Conservation (phyloP, 2,329 filamentous ascomycete genomes). For the Cladobotryum mycophilum region DNA sequence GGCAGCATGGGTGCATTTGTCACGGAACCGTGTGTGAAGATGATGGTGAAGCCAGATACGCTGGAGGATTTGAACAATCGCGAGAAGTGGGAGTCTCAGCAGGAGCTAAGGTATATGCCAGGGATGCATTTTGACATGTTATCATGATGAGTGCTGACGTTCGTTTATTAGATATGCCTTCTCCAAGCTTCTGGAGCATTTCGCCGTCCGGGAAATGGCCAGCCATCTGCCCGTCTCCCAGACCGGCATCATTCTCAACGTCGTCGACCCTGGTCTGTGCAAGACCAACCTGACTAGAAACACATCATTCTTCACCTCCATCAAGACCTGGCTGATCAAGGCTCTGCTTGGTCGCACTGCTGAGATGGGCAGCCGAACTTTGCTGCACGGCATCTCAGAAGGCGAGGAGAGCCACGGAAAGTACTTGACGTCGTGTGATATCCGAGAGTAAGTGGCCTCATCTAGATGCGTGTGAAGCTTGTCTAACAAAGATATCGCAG, state of each 20-base stretch:
- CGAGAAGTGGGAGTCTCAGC: conserved; percentile 3
- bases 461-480: neutral
- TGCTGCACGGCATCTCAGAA: conserved; percentile 19
- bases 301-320: neutral
- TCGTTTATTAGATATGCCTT: conserved; percentile 15
- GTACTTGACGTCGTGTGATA: conserved; percentile 19
- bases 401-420: conserved; percentile 23
- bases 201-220: conserved; percentile 22
- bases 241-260: conserved; percentile 26
- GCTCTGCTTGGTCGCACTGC: conserved; percentile 15
- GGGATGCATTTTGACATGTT: too few species aligned
- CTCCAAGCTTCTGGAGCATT: conserved; percentile 23
- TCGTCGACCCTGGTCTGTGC: conserved; percentile 25
- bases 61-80: conserved; percentile 2
- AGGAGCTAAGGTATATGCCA: neutral
- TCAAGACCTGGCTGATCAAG: neutral
- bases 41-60: neutral
- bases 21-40: neutral
- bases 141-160: too few species aligned
- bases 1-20: neutral
- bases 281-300: conserved; percentile 15
- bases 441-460: conserved; percentile 21
- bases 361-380: conserved; percentile 23
- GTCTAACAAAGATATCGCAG: neutral
- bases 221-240: conserved; percentile 18